Evolutionary conservation across 2,329 filamentous ascomycete species (phyloP), one percentile per base, ranked within the genome.

Genomic region (Geosmithia putterillii): DNA sequence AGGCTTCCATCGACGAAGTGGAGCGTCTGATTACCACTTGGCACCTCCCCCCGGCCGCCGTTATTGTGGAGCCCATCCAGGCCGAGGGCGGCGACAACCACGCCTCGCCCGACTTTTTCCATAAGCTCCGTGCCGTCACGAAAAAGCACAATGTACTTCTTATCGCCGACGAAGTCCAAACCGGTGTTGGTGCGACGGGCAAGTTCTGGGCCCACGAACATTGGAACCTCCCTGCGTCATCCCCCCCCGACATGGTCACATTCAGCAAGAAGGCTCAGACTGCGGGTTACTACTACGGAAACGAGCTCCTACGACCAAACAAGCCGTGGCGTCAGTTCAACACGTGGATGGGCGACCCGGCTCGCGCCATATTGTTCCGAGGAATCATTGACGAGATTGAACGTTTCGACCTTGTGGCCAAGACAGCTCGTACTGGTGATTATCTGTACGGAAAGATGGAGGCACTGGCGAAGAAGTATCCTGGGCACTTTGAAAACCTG

Each of bases 201-300:
- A 86, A 84, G 56, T 88, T 89, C 74, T 90, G 85, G 85, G 85
- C 83, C 14, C 85, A 90, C 61, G 83, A 88, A 51, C 84, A 89
- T 73, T 90, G 85, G 85, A 74, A 81, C 56, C 69, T 89, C 38
- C 54, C 67, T 35, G n/a, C n/a, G n/a, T n/a, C n/a, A n/a, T 67
- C 76, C 10, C 81, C 84, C 19, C 85, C 85, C 2, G 85, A 90
- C 58, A 88, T 90, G 66, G 85, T 90, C n/a, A 89, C 85, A 22
- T 90, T 90, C 68, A 82, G 76, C 51, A 90, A 90, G 73, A 90
- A 90, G 67, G 85, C 85, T 2, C 85, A 90, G 65, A 83, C 85
- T 15, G 85, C 85, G 10, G 85, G 85, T 3, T 90, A 87, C 69
- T 90, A 85, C 68, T 90, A 77, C 57, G 81, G 81, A 38, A 81